These are phyloP conservation scores for Dothiorella sarmentorum DNA, from an alignment of 2,329 filamentous ascomycete species.

Conservation along the genomic window DNA sequence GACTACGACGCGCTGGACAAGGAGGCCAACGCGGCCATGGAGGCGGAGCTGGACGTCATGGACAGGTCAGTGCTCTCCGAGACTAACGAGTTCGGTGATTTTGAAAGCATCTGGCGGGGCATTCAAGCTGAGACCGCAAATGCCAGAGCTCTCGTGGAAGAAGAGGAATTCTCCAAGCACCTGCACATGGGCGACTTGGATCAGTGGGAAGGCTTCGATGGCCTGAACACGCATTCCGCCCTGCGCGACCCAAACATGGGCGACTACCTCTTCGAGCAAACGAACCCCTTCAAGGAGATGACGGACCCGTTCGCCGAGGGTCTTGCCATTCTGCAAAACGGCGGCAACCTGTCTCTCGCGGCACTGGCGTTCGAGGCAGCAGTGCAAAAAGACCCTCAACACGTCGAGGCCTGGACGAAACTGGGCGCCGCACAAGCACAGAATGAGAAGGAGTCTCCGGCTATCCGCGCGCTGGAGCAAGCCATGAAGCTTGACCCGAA, in stretches of 20 bases:
- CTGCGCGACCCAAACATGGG: constrained; percentile 76
- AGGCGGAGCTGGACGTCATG: constrained; percentile 83
- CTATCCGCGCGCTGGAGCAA: constrained; percentile 89
- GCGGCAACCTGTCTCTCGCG: constrained; percentile 89
- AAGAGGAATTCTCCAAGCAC: constrained; percentile 61
- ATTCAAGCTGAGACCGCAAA: constrained; percentile 73
- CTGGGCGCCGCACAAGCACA: constrained; percentile 91
- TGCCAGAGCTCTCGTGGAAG: constrained; percentile 64
- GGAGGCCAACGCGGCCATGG: constrained; percentile 70
- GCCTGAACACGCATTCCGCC: constrained; percentile 62
- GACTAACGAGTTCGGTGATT: constrained; percentile 75
- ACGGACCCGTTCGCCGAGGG: constrained; percentile 89
- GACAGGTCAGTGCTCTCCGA: constrained; percentile 77
- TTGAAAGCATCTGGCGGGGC: constrained; percentile 84
- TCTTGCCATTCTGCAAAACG: constrained; percentile 85
- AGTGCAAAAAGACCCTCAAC: constrained; percentile 80
- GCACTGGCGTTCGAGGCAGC: constrained; percentile 95
- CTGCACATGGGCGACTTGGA: constrained; percentile 68
- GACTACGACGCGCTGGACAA: constrained; percentile 51
- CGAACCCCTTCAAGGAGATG: constrained; percentile 82
- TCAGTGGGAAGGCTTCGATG: constrained; percentile 76
- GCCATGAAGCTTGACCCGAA: constrained; percentile 82
- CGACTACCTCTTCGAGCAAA: constrained; percentile 90
- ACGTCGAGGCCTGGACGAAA: constrained; percentile 90
- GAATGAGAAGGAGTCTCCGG: constrained; percentile 96